A percentile compares a stretch with the other conserved stretches of the same genome.
These are phyloP conservation scores for Nicotiana rustica DNA, from an alignment of 305 asterid species.

Conservation along the genomic window DNA sequence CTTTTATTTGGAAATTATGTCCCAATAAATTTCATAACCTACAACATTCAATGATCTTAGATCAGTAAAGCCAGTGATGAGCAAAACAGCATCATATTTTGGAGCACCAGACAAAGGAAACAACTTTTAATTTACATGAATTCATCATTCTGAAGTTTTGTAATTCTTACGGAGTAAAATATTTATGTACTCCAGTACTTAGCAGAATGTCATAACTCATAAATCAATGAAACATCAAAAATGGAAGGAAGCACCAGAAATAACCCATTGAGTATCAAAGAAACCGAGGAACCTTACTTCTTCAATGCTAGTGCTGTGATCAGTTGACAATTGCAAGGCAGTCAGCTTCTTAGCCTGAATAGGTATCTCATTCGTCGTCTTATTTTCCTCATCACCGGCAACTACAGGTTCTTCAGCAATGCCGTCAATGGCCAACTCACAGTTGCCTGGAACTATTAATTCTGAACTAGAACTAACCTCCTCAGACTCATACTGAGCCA, in stretches of 20 bases:
- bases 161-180: slow-evolving; percentile 8
- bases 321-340: slow-evolving; percentile 79
- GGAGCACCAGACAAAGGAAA: slow-evolving; percentile 13
- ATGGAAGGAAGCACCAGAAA: slow-evolving; percentile 21
- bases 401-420: slow-evolving; percentile 59
- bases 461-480: slow-evolving; percentile 51
- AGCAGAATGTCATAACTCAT: background rate
- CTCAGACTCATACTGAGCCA: slow-evolving; percentile 63
- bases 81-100: background rate
- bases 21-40: background rate
- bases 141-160: background rate
- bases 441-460: slow-evolving; percentile 43
- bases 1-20: background rate
- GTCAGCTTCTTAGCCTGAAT: slow-evolving; percentile 52
- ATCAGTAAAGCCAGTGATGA: slow-evolving; percentile 14
- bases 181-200: background rate
- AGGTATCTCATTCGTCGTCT: slow-evolving; percentile 54
- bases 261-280: background rate
- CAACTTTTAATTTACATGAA: slow-evolving; percentile 1
- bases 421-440: slow-evolving; percentile 54
- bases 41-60: slow-evolving; percentile 8
- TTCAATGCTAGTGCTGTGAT: slow-evolving; percentile 86
- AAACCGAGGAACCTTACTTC: slow-evolving; percentile 53
- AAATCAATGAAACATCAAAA: slow-evolving; percentile 13
- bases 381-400: slow-evolving; percentile 50